Conservation (phyloP, 2,329 filamentous ascomycete species). For the Teratosphaeria destructans region DNA sequence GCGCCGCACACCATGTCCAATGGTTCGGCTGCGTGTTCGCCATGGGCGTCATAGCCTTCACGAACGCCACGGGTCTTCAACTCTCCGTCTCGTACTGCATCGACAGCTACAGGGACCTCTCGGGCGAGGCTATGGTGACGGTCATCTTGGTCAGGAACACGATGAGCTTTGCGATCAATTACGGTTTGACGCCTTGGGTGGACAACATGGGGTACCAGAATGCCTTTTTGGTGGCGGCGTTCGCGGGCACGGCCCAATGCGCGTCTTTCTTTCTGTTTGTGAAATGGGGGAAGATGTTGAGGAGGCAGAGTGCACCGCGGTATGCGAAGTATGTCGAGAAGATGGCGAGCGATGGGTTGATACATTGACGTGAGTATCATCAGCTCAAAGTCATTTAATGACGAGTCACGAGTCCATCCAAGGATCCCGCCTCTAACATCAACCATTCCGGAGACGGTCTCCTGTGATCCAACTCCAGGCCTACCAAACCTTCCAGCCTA, state of each 20-base stretch:
- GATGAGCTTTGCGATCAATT: constrained; percentile 38
- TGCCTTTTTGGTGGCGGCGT: constrained; percentile 34
- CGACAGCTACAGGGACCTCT: constrained; percentile 36
- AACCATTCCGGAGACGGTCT: not conserved
- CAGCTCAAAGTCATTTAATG: not conserved
- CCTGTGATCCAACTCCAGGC: not conserved
- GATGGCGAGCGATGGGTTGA: constrained; percentile 16
- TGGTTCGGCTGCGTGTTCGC: constrained; percentile 38
- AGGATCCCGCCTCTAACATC: not conserved
- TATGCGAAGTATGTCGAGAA: constrained; percentile 31
- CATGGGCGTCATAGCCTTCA: constrained; percentile 37
- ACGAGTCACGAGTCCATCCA: not conserved
- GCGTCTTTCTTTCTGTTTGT: constrained; percentile 35
- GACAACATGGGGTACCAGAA: constrained; percentile 33
- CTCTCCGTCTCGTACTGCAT: constrained; percentile 35
- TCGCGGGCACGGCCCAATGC: constrained; percentile 32
- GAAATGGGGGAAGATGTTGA: constrained; percentile 38
- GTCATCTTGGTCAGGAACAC: constrained; percentile 40
- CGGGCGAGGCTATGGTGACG: constrained; percentile 35
- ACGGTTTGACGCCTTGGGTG: constrained; percentile 41
- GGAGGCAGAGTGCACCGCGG: constrained; percentile 27
- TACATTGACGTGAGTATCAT: constrained; percentile 6
- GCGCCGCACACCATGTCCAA: constrained; percentile 36
- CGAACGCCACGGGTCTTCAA: constrained; percentile 32
- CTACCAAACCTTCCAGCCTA: too few species aligned